phyloP scores from a whole-genome alignment of 2,329 filamentous ascomycete species.

The Harringtonia lauricola region DNA sequence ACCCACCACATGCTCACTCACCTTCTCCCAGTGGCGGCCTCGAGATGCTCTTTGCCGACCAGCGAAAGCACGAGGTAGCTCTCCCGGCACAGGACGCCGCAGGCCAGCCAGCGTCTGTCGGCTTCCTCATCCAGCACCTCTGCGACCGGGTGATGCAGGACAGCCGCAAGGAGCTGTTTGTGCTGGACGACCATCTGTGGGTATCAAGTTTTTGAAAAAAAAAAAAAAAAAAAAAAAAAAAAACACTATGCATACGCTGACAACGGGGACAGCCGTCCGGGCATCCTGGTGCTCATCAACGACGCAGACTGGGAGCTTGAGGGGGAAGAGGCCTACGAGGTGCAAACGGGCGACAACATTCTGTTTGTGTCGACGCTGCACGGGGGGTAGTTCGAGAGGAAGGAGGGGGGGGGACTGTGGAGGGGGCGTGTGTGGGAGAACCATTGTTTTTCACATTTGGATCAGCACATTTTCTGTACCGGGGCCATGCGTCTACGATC shows the following conservation, averaged over 20 bases:
- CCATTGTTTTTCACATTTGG: too few relatives aligned
- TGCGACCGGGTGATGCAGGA: constrained; percentile 79
- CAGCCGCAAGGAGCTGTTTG: constrained; percentile 74
- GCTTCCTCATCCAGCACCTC: constrained; percentile 67
- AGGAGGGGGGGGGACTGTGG: too few relatives aligned
- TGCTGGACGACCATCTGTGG: constrained; percentile 80
- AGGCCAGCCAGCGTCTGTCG: constrained; percentile 55
- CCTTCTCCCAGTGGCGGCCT: constrained; percentile 60
- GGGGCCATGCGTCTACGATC: too few relatives aligned
- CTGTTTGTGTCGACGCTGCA: constrained; percentile 95
- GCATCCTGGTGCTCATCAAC: constrained; percentile 93
- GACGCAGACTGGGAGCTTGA: constrained; percentile 98
- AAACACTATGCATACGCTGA: too few relatives aligned
- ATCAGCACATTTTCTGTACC: too few relatives aligned
- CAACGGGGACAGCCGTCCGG: constrained; percentile 59
- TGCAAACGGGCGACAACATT: constrained; percentile 75
- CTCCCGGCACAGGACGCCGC: constrained; percentile 53
- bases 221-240: too few relatives aligned
- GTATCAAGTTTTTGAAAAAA: constrained; percentile 29
- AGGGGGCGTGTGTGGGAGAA: too few relatives aligned
- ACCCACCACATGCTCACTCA: background rate
- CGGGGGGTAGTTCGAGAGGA: constrained; percentile 80
- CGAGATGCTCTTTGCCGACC: constrained; percentile 84
- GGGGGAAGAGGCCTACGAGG: constrained; percentile 80
- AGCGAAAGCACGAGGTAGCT: constrained; percentile 59